Evolutionary conservation across 2,329 filamentous ascomycete genomes (phyloP).

Genomic region (Fusarium sp.): DNA sequence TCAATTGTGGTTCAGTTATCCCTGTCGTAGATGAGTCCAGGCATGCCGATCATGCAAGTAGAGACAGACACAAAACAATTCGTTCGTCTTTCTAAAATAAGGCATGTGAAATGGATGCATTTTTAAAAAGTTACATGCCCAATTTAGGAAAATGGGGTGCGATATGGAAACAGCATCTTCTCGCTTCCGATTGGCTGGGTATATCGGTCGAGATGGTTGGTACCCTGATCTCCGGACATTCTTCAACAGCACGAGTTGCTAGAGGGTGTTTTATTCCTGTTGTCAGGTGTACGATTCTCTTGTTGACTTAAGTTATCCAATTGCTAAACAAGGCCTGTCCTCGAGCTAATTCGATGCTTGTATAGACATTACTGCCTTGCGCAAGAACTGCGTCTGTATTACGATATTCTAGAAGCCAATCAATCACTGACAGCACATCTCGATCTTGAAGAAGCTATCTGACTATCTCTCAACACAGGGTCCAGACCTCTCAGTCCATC

Average conservation of each 20-base stretch:
- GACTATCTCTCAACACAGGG: neutral
- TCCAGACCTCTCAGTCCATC: neutral
- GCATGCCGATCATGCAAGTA: conserved; percentile 33
- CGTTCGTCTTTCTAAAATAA: conserved; percentile 10
- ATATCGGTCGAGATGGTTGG: neutral
- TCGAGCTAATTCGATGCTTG: neutral
- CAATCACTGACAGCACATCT: neutral
- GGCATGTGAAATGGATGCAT: conserved; percentile 8
- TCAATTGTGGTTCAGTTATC: conserved; percentile 23
- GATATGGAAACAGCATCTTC: conserved; percentile 12
- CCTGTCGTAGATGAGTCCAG: conserved; percentile 30
- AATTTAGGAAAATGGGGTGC: conserved; percentile 7
- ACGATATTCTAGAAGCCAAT: neutral
- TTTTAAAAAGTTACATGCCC: conserved; percentile 23
- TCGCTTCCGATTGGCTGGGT: conserved; percentile 26
- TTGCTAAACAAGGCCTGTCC: neutral
- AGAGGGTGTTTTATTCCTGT: neutral
- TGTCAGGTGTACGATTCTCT: neutral
- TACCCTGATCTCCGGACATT: neutral
- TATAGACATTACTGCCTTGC: neutral
- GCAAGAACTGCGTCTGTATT: neutral
- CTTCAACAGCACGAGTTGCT: neutral
- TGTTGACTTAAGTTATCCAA: neutral
- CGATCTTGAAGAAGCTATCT: neutral
- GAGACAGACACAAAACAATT: conserved; percentile 11